These are phyloP conservation scores for Sordariomycetes sp. DNA, from an alignment of 2,329 filamentous ascomycete species.

Conservation along the genomic window DNA sequence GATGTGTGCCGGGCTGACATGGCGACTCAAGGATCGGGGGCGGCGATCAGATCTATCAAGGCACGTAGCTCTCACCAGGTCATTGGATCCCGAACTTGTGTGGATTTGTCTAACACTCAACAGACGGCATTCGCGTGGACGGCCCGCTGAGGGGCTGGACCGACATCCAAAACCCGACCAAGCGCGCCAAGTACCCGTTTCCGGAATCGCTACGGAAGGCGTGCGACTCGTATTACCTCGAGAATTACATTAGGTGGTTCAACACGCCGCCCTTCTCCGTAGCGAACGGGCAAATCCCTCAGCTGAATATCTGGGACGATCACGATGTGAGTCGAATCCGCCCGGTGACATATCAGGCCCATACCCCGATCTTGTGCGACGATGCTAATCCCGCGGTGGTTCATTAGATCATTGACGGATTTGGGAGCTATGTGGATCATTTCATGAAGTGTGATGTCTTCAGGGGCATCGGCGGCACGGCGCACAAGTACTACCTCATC, in stretches of 20 bases:
- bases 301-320: constrained; percentile 97
- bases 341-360: not conserved
- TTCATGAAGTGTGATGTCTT: constrained; percentile 94
- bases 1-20: not conserved
- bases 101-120: no score
- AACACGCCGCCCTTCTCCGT: constrained; percentile 72
- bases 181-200: constrained; percentile 71
- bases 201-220: constrained; percentile 68
- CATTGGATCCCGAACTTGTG: no score
- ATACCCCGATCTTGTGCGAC: no score
- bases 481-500: constrained; percentile 96
- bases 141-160: constrained; percentile 80
- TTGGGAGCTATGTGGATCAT: constrained; percentile 83
- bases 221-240: constrained; percentile 82
- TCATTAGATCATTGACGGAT: constrained; percentile 75
- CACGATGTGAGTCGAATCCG: constrained; percentile 53
- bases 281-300: constrained; percentile 84
- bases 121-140: constrained; percentile 71
- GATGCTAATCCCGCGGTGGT: constrained; percentile 22
- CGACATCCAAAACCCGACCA: constrained; percentile 68
- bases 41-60: constrained; percentile 91
- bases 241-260: constrained; percentile 83
- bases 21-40: constrained; percentile 53
- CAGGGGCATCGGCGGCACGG: constrained; percentile 78
- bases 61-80: no score